Evolutionary conservation across 805 yeast species (phyloP), one percentile per base, ranked within the genome.

Genomic region (Starmerella etchellsii): DNA sequence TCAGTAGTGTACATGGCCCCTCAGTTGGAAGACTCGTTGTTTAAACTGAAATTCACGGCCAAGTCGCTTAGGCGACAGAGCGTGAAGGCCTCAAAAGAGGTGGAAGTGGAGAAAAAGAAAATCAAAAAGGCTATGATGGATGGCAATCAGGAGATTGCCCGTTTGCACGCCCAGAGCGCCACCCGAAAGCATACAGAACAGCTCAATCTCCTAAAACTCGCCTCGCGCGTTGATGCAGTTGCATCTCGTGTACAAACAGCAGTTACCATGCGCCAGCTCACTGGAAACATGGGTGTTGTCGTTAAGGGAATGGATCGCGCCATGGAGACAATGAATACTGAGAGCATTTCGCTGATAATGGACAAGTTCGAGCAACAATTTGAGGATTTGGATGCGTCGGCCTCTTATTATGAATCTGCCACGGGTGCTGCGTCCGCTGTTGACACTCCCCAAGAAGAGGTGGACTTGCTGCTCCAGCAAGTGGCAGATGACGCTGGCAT

Each of bases 401-500:
- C 96, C 0, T 81, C 85, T 49, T 91, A 88, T 58, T 88, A 91
- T 59, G 97, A 88, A 60, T 73, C 76, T 35, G 88, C 94, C 41
- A 85, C 96, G 10, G 78, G 78, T 44, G 81, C 78, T 42, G 83
- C 91, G 40, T 84, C 82, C 54, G 95, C 95, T 0, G 70, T 81
- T 39, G 71, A 81, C 28, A 87, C 94, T 4, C 97, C 96, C 6
- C 95, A 84, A 58, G 97, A 88, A 43, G 91, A 87, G 48, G 98
- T 88, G 27, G 96, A 91, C 56, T 72, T 79, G 45, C 66, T 88
- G 56, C 72, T 88, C 81, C 84, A 70, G 55, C 84, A 82, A 59
- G 87, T 91, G 14, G 97, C 97, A 0, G 97, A 88, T 58, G 97
- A 88, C 58, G 96, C 95, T 0, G 99, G 98, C 2, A 67, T 91